Base-by-base conservation (phyloP, 495 filamentous ascomycete genomes). In the Aspergillus conjunctus region DNA sequence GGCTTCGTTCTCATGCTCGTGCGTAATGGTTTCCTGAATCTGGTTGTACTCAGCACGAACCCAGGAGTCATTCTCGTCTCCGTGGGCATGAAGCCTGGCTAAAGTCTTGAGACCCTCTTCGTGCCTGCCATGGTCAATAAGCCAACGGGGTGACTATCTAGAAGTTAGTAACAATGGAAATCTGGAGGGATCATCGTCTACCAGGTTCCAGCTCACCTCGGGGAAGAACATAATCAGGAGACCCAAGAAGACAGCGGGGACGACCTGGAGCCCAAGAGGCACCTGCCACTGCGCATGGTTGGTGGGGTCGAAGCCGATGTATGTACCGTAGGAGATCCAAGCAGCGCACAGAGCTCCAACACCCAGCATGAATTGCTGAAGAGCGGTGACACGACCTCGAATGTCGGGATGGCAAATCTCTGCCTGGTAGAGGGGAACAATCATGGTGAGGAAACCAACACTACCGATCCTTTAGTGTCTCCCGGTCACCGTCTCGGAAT, bases 361-460 rank as follows among this genome's bases (percentile, higher is more conserved):
- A 17, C 77, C 77, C 2, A 80, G 66, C 74, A 80, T 78, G 53
- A 77, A 78, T 52, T 80, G 77, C 60, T 78, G 77, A 31, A 79
- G 58, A 3, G 70, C 66, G 8, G 74, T 77, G 1, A 80, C 69
- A 56, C 72, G 69, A 20, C 77, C 77, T 65, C 77, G 74, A 52
- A 79, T 80, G 26, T 71, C 67, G 4, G 76, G 76, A 55, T 78
- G 77, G 22, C 73, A 75, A 44, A 79, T 71, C 58, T 80, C 77
- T 50, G 77, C 76, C 56, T 79, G 77, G 56, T 78, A 80, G 6
- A 79, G 67, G 6, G 77, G 78, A 15, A 81, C 73, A 39, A 77
- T 70, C 78, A 79, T 81, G 72, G 72, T 86, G 77, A 69, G 87
- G 84, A 69, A 88, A 70, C 88, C 87, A 84, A 66, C 81, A 30